Evolutionary conservation across 768 basidiomycete genomes (phyloP).

Genomic region (Podaxis rugospora): DNA sequence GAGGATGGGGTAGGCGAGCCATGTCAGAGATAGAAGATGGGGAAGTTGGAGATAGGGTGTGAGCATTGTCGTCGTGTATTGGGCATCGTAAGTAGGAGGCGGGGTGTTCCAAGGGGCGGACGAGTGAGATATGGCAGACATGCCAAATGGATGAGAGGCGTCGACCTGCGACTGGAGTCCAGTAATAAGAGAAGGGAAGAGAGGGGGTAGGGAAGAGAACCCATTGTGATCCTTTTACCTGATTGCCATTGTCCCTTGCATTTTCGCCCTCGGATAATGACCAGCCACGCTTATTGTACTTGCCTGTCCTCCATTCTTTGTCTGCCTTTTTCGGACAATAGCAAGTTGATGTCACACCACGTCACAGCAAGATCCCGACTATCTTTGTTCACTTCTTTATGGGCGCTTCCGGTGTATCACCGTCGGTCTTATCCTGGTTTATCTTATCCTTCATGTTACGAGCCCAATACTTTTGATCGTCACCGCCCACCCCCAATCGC

Average conservation of each 20-base stretch:
- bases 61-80: constrained; percentile 35
- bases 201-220: constrained; percentile 5
- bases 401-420: not conserved
- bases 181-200: constrained; percentile 20
- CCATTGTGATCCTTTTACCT: constrained; percentile 8
- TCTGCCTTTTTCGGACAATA: constrained; percentile 8
- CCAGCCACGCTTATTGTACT: not conserved
- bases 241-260: constrained; percentile 9
- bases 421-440: not conserved
- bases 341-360: too few relatives aligned
- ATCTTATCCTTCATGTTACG: too few relatives aligned
- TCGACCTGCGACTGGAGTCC: constrained; percentile 46
- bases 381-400: not conserved
- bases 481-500: too few relatives aligned
- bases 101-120: constrained; percentile 32
- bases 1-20: constrained; percentile 89
- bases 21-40: constrained; percentile 80
- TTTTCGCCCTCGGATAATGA: not conserved
- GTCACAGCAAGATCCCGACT: too few relatives aligned
- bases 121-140: constrained; percentile 16
- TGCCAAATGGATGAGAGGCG: constrained; percentile 21
- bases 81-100: constrained; percentile 56
- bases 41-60: constrained; percentile 81
- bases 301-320: not conserved
- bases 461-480: too few relatives aligned